A percentile compares a stretch with the other conserved stretches of the same genome.
phyloP scores from a whole-genome alignment of 1,284 basidiomycete genomes.

The Peniophora sp. region DNA sequence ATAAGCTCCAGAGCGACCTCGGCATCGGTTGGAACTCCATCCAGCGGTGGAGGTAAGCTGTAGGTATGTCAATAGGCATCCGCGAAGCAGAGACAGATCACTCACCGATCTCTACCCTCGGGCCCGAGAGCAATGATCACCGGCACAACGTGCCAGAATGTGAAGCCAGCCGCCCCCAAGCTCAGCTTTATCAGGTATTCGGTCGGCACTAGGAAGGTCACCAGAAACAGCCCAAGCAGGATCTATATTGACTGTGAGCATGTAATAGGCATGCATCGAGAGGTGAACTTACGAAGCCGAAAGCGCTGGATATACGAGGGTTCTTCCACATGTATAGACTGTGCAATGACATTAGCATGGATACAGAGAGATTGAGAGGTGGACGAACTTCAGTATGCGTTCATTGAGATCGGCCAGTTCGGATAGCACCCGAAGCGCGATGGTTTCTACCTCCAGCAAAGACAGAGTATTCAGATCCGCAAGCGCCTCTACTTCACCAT shows the following conservation, averaged over 20 bases:
- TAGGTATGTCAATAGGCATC: slow-evolving; percentile 3
- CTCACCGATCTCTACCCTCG: slow-evolving; percentile 37
- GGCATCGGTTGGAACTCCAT: slow-evolving; percentile 52
- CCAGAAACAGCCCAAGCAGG: slow-evolving; percentile 3
- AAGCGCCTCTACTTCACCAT: slow-evolving; percentile 31
- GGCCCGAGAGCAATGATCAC: slow-evolving; percentile 43
- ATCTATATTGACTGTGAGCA: neutral
- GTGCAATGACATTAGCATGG: neutral
- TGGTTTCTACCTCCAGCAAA: slow-evolving; percentile 29
- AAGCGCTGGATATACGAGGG: slow-evolving; percentile 27
- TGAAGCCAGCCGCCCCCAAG: slow-evolving; percentile 37
- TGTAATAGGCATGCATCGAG: neutral
- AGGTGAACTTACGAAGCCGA: slow-evolving; percentile 32
- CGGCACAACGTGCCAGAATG: slow-evolving; percentile 62
- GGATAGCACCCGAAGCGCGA: slow-evolving; percentile 32
- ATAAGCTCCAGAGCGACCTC: slow-evolving; percentile 65
- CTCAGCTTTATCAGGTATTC: slow-evolving; percentile 39
- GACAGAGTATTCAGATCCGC: slow-evolving; percentile 19
- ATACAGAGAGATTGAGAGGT: neutral
- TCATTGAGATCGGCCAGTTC: slow-evolving; percentile 58
- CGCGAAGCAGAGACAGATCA: slow-evolving; percentile 1
- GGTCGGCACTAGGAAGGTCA: slow-evolving; percentile 32
- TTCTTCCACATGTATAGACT: slow-evolving; percentile 57
- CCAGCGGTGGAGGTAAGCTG: slow-evolving; percentile 37
- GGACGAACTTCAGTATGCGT: slow-evolving; percentile 54